Conservation (phyloP, 495 filamentous ascomycete species). For the Penicillium lividum region DNA sequence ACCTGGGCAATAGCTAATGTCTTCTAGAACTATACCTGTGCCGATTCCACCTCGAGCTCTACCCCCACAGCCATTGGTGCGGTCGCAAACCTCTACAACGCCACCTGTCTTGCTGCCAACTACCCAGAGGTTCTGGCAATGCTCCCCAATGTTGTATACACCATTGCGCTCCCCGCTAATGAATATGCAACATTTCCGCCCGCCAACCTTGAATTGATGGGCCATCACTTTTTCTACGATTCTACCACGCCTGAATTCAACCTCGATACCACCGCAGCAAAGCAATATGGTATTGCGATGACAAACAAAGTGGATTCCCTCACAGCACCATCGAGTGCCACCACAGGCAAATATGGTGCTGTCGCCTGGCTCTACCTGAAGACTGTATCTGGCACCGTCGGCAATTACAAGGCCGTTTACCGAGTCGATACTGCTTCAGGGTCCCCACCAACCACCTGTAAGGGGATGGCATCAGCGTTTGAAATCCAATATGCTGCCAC, state of each 20-base stretch:
- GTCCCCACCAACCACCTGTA: slow-evolving; percentile 71
- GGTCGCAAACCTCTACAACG: slow-evolving; percentile 84
- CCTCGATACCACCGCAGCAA: slow-evolving; percentile 55
- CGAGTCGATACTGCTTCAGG: slow-evolving; percentile 87
- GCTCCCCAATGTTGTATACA: slow-evolving; percentile 43
- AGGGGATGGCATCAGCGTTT: slow-evolving; percentile 61
- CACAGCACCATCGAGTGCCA: slow-evolving; percentile 59
- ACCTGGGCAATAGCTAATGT: background rate
- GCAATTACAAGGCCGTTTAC: slow-evolving; percentile 72
- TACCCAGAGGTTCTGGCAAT: slow-evolving; percentile 61
- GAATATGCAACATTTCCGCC: slow-evolving; percentile 37
- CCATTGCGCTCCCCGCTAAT: slow-evolving; percentile 43
- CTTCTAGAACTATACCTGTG: slow-evolving; percentile 86
- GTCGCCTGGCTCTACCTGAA: slow-evolving; percentile 58
- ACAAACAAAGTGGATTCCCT: slow-evolving; percentile 57
- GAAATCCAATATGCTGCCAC: slow-evolving; percentile 79
- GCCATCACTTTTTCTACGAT: slow-evolving; percentile 77
- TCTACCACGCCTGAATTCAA: slow-evolving; percentile 76
- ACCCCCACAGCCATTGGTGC: slow-evolving; percentile 70
- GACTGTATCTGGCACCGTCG: slow-evolving; percentile 54
- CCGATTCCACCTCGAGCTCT: slow-evolving; percentile 52
- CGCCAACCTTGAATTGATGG: slow-evolving; percentile 61
- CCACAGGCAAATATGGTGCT: slow-evolving; percentile 59
- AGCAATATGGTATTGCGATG: slow-evolving; percentile 61
- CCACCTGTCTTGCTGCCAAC: slow-evolving; percentile 71